Base-by-base conservation (phyloP, 2,329 filamentous ascomycete genomes). In the Leptographium lundbergii region DNA sequence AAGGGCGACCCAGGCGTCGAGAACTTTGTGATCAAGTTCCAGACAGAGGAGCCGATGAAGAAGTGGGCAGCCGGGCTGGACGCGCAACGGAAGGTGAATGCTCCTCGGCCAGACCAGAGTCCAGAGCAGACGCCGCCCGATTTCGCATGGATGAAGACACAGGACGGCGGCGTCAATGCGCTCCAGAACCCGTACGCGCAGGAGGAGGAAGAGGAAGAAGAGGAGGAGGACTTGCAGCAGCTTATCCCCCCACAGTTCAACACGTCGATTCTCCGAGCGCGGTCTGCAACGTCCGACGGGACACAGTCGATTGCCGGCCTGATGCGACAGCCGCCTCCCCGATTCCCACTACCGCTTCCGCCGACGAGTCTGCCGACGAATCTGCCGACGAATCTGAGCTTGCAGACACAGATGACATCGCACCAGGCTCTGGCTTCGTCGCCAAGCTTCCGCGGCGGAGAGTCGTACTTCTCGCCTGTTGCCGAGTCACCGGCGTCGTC, bases 1-100 rank as follows among this genome's bases (percentile, higher is more conserved):
- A 97, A 94, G 73, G 92, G 92, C 39, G 92, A 97, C 64, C 90
- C 91, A 0, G 90, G 89, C 4, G 90, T 96, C 36, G 92, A 99
- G 69, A 96, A 95, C 68, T 97, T 99, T 71, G 86, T 92, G 66
- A 95, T 99, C 69, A 89, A 89, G 65, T 97, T 96, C 71, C 81
- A 83, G 56, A 94, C 92, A 61, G 94, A 99, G 70, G 91, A 96
- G 65, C 84, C 80, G 17, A 91, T 97, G 85, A 91, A 87, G 72
- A 96, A 92, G 69, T 99, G 94, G 94, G 86, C 88, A 32, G 77
- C 77, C 10, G 85, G 89, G 48, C 83, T 96, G 29, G 88, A 95
- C 64, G 78, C 75, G 2, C 91, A 96, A 71, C 81, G 90, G 61
- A 83, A 84, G 76, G 74, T 78, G 69, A 78, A 82, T 67, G 70